Percentiles rank a stretch among this genome's conserved stretches.
Evolutionary conservation across 2,329 filamentous ascomycete species (phyloP).

Genomic region (Xylariales sp.): DNA sequence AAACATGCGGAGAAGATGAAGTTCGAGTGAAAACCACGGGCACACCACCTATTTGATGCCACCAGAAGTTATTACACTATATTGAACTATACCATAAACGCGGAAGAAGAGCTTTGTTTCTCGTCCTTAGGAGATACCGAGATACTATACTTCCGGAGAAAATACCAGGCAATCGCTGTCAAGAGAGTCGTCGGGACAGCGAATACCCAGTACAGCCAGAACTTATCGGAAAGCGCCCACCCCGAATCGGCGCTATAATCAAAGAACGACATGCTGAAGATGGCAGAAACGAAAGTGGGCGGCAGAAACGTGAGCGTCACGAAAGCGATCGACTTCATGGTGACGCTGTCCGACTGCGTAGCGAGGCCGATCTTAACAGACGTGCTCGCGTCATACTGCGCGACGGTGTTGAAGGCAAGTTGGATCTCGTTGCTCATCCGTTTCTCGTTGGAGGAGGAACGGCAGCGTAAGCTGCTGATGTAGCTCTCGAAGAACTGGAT

Average conservation of each 20-base stretch:
- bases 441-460: constrained; percentile 55
- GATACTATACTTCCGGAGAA: constrained; percentile 31
- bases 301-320: constrained; percentile 63
- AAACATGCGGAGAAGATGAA: neutral
- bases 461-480: constrained; percentile 50
- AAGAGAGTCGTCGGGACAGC: constrained; percentile 42
- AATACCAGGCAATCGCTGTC: constrained; percentile 39
- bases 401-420: constrained; percentile 59
- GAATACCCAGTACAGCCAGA: constrained; percentile 51
- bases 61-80: neutral
- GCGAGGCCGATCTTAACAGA: constrained; percentile 56
- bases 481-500: constrained; percentile 52
- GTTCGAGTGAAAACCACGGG: neutral
- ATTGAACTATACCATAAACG: neutral
- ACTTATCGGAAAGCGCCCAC: constrained; percentile 46
- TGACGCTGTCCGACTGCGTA: constrained; percentile 59
- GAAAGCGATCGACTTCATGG: constrained; percentile 64
- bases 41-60: neutral
- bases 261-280: constrained; percentile 62
- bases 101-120: neutral
- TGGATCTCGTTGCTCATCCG: constrained; percentile 67
- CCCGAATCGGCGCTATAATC: constrained; percentile 41
- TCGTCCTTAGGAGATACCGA: neutral
- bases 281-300: constrained; percentile 61
- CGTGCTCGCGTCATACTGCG: constrained; percentile 54